Evolutionary conservation across 306 rosid genomes (phyloP), one percentile per base, ranked within the genome.

Genomic region (Dryas alaskensis): DNA sequence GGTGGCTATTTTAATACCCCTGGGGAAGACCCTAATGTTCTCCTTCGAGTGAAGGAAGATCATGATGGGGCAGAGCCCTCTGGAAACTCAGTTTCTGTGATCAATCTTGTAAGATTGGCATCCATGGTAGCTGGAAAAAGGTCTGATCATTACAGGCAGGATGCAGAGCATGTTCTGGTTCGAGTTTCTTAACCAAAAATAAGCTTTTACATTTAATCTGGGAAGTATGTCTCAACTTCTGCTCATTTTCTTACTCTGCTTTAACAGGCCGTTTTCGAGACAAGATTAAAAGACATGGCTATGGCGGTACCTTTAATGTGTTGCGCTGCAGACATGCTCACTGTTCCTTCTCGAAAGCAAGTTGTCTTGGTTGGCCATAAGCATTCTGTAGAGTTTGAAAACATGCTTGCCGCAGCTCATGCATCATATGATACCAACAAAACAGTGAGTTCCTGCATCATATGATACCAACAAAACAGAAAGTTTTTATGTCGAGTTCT

Each of bases 221-320:
- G 40, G 25, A 40, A 69, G 19, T 22, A 12, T 11, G 8, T 50
- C 11, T 42, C 16, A 4, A 2, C 55, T 53, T 6, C 66, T 40
- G 31, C 48, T 60, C 14, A 82, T 61, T 74, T 55, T 57, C 80
- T 27, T 52, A 14, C 31, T 51, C 42, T 19, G 43, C 64, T 64
- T 19, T 53, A 74, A 78, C 92, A 91, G 98, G 97, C 96, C 0
- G 98, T 93, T 79, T 93, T 93, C 10, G 92, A 85, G 81, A 81
- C 82, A 8, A 85, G 96, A 78, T 81, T 93, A 83, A 88, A 81
- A 74, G 97, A 88, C 48, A 86, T 68, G 88, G 87, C 90, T 8
- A 81, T 89, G 98, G 96, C 98, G 27, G 97, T 93, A 75, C 98
- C 98, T n/a, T 85, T 93, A 78, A 89, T 93, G 98, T 93, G 98